A percentile compares a stretch with the other conserved stretches of the same genome.
phyloP scores from a whole-genome alignment of 139 green algal genomes.

The Chlorella sp. region DNA sequence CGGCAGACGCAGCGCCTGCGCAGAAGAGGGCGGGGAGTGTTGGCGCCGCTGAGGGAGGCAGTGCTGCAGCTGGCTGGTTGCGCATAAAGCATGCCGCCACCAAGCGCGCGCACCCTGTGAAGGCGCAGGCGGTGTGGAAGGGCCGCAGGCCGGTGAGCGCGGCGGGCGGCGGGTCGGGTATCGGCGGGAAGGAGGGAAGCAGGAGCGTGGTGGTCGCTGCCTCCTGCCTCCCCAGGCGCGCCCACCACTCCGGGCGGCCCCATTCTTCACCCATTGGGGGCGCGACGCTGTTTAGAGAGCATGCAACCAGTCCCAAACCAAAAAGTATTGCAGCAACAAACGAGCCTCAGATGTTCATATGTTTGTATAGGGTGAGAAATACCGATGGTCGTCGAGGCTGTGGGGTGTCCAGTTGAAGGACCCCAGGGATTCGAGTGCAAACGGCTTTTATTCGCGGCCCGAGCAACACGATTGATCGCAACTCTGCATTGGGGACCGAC shows the following conservation, averaged over 20 bases:
- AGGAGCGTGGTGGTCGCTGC: neutral
- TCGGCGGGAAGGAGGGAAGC: too few relatives aligned
- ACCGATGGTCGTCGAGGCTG: too few relatives aligned
- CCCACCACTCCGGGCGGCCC: neutral
- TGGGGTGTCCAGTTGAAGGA: too few relatives aligned
- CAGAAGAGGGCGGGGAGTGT: neutral
- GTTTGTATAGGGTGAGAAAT: too few relatives aligned
- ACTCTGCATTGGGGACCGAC: too few relatives aligned
- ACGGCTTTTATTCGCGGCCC: too few relatives aligned
- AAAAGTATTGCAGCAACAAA: neutral
- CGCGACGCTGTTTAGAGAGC: neutral
- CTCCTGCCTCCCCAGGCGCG: neutral
- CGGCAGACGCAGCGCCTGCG: conserved; percentile 16
- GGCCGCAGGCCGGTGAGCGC: neutral
- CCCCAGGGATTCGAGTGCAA: too few relatives aligned
- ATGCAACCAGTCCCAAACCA: neutral
- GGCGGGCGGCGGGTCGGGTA: too few relatives aligned
- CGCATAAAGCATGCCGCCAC: too few relatives aligned
- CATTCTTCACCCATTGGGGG: neutral
- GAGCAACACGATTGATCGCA: too few relatives aligned
- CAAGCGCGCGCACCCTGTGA: conserved; percentile 20
- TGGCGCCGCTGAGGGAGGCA: neutral
- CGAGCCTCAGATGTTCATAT: too few relatives aligned
- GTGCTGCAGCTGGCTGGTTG: neutral
- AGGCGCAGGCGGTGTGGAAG: conserved; percentile 6